Conservation (phyloP, 306 rosid species). For the Glycine latifolia region DNA sequence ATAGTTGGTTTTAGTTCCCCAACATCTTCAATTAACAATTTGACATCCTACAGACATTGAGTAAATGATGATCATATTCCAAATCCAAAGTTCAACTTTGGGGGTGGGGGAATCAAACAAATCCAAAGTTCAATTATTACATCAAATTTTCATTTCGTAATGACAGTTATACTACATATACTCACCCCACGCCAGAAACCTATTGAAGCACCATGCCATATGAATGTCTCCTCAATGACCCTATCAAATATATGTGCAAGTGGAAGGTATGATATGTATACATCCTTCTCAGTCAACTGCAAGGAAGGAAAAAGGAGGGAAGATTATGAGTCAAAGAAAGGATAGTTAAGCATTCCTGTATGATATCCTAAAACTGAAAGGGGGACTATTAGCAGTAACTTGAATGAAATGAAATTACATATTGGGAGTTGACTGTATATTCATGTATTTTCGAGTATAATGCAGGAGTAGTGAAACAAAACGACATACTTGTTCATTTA, state of each 20-base stretch:
- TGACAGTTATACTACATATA: conserved; percentile 28
- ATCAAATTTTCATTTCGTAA: conserved; percentile 23
- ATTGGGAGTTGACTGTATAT: conserved; percentile 13
- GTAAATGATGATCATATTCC: conserved; percentile 34
- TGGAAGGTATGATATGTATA: conserved; percentile 93
- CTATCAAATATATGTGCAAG: conserved; percentile 96
- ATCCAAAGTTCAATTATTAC: conserved; percentile 33
- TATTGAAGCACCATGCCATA: conserved; percentile 86
- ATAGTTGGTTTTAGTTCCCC: conserved; percentile 89
- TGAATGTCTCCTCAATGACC: conserved; percentile 91
- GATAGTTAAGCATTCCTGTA: conserved; percentile 41
- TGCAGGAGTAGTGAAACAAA: conserved; percentile 42
- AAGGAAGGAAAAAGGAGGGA: conserved; percentile 39
- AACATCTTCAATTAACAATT: conserved; percentile 83
- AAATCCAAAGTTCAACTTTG: conserved; percentile 18
- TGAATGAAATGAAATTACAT: not conserved
- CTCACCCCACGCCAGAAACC: conserved; percentile 99
- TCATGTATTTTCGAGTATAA: conserved; percentile 30
- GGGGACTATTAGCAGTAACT: not conserved
- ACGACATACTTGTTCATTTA: conserved; percentile 64
- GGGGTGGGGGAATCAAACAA: conserved; percentile 40
- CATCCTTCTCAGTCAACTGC: conserved; percentile 74
- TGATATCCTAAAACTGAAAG: not conserved
- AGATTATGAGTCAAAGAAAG: conserved; percentile 29
- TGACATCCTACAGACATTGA: conserved; percentile 79